These are phyloP conservation scores for Blakeslea trispora DNA, from an alignment of 371 early-diverging fungal genomes.

Conservation along the genomic window DNA sequence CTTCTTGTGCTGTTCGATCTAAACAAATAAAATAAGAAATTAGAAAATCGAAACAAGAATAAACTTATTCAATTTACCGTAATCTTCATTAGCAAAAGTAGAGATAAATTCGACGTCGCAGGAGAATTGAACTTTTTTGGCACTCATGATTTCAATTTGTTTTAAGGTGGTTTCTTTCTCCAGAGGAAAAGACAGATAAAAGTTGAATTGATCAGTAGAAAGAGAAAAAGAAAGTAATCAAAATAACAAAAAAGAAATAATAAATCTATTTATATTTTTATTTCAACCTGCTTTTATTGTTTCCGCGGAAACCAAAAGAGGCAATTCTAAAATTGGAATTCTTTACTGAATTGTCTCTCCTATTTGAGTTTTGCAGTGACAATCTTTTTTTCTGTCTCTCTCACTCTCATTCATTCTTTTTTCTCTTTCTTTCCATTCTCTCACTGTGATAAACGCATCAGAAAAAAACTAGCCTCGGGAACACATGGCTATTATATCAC, in stretches of 20 bases:
- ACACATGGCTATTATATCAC: slow-evolving; percentile 5
- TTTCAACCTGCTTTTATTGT: background rate
- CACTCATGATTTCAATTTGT: slow-evolving; percentile 13
- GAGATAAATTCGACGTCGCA: slow-evolving; percentile 39
- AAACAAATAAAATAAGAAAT: too few species aligned
- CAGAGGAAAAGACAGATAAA: too few species aligned
- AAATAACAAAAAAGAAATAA: background rate
- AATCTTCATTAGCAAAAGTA: slow-evolving; percentile 53
- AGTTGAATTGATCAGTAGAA: too few species aligned
- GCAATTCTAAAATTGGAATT: slow-evolving; percentile 11
- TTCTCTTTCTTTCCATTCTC: background rate
- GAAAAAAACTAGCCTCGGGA: slow-evolving; percentile 2
- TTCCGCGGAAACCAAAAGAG: slow-evolving; percentile 16
- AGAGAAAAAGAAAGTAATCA: background rate
- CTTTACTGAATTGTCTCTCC: slow-evolving; percentile 5
- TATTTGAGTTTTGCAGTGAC: slow-evolving; percentile 14
- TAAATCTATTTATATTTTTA: slow-evolving; percentile 9
- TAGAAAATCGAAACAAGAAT: too few species aligned
- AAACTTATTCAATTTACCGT: too few species aligned
- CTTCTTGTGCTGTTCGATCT: slow-evolving; percentile 55
- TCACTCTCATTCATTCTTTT: too few species aligned
- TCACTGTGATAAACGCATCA: background rate
- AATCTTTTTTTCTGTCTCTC: too few species aligned
- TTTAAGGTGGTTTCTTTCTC: too few species aligned
- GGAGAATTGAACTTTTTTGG: slow-evolving; percentile 48